Evolutionary conservation across 306 rosid species (phyloP), one percentile per base, ranked within the genome.

Genomic region (Begonia peltatifolia): DNA sequence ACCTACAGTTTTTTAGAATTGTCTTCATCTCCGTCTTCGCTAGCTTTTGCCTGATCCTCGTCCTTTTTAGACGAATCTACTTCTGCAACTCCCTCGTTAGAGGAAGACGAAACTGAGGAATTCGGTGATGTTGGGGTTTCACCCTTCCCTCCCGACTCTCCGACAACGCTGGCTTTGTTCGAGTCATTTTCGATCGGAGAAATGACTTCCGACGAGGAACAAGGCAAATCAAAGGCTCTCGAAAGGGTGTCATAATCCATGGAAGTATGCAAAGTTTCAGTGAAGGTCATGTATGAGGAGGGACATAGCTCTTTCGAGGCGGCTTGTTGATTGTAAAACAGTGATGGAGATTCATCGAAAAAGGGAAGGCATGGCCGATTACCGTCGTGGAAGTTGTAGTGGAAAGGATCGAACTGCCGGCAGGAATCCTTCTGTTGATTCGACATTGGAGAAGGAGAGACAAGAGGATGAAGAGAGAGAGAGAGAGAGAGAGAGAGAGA

Each of bases 211-310:
- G 95, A 69, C 3, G 94, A 76, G 5, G 95, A 82, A 47, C 94
- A 85, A 41, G 97, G 74, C 76, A 85, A 51, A 70, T 83, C 94
- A 56, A 90, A 90, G 60, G 92, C 95, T 68, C 53, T 76, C 1
- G 95, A 83, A 56, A 83, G 84, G 22, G 72, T 68, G 69, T 73
- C 79, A 61, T 83, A 90, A 51, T 85, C 94, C 82, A 85, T 58
- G 41, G 93, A 74, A 43, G 79, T 83, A 41, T 80, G 84, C 22
- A 85, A 72, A 59, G 67, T 79, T 47, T 90, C 93, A 12, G 80
- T 76, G 75, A 82, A 90, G 74, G 73, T 78, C 72, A 76, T 59
- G 23, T 52, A 57, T 10, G 87, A 54, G 12, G 85, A 52, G 35
- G 79, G 70, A 62, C 54, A 22, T 22, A 14, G 52, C 6, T 64